Evolutionary conservation across 805 yeast species (phyloP), one percentile per base, ranked within the genome.

Genomic region (Hemisphaericaspora nanyangensis): DNA sequence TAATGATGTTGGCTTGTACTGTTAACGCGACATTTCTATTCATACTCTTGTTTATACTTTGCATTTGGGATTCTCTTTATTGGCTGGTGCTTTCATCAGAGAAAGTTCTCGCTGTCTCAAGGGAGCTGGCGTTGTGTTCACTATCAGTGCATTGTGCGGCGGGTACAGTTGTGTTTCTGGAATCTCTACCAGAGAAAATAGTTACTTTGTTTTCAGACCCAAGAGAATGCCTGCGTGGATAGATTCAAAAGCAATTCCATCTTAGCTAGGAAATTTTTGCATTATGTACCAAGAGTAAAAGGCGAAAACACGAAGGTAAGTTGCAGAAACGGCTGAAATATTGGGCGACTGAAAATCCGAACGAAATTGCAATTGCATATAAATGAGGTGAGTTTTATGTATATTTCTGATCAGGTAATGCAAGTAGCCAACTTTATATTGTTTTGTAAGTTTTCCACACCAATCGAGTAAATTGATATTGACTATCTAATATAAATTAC

Each of bases 21-120:
- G 49, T 78, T 51, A 74, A 81, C 48, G 77, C 88, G 5, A 82
- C 88, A 2, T 69, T 79, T 13, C 80, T 82, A 36, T 77, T 82
- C 64, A 76, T 79, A 48, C 45, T 67, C 3, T 65, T 82, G 48
- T 79, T 80, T 52, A 66, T 76, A 63, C 78, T 42, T 63, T 81
- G 44, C 79, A 74, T 52, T 32, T 76, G 38, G 79, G 84, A 8
- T 74, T 81, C 49, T 52, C 79, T 44, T 61, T 79, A 31, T 61
- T 82, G 32, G 63, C 77, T 0, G 65, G 71, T 35, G 80, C 78
- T 16, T 70, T 76, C 38, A 70, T 80, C 44, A 50, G 74, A 1
- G 70, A 70, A 16, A 65, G 58, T 19, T 52, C 50, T 17, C 62
- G 63, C 24, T 58, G 68, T 35, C 56, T 64, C 8, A 69, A 63